phyloP scores from a whole-genome alignment of 2,329 filamentous ascomycete genomes.

The Botrytis paeoniae region DNA sequence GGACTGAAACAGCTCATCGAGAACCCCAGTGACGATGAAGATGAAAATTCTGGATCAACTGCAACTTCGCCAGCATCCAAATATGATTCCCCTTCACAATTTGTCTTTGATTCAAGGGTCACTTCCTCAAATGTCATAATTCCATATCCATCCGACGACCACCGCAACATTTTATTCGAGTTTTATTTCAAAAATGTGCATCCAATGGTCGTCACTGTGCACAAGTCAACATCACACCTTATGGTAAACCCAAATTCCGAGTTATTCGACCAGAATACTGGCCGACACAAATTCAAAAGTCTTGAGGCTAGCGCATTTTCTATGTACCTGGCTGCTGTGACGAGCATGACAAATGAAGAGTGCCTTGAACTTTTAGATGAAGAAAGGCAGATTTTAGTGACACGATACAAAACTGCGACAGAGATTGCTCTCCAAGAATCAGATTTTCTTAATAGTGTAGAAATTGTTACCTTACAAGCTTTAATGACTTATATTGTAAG shows the following conservation, averaged over 20 bases:
- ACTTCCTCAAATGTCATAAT: not conserved
- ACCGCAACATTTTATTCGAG: not conserved
- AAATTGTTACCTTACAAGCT: constrained; percentile 59
- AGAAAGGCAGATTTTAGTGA: constrained; percentile 41
- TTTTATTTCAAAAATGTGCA: constrained; percentile 18
- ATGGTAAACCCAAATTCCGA: not conserved
- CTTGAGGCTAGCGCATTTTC: constrained; percentile 3
- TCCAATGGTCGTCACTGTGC: constrained; percentile 6
- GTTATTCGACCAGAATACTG: constrained; percentile 3
- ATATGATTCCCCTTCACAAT: constrained; percentile 12
- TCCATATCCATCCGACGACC: constrained; percentile 9
- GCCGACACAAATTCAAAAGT: constrained; percentile 18
- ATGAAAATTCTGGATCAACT: constrained; percentile 4
- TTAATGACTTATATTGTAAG: constrained; percentile 59
- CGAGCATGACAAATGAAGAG: constrained; percentile 46
- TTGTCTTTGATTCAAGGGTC: constrained; percentile 10
- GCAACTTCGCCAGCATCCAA: constrained; percentile 9
- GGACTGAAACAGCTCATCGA: constrained; percentile 19
- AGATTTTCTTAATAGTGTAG: constrained; percentile 60
- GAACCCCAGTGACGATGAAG: constrained; percentile 16
- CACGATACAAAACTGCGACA: constrained; percentile 18
- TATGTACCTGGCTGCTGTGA: constrained; percentile 16
- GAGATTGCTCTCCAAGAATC: constrained; percentile 43
- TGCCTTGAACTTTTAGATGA: constrained; percentile 48
- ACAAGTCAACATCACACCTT: not conserved